Conservation (phyloP, 1,139 yeast species). For the Sugiyamaella paludigena region DNA sequence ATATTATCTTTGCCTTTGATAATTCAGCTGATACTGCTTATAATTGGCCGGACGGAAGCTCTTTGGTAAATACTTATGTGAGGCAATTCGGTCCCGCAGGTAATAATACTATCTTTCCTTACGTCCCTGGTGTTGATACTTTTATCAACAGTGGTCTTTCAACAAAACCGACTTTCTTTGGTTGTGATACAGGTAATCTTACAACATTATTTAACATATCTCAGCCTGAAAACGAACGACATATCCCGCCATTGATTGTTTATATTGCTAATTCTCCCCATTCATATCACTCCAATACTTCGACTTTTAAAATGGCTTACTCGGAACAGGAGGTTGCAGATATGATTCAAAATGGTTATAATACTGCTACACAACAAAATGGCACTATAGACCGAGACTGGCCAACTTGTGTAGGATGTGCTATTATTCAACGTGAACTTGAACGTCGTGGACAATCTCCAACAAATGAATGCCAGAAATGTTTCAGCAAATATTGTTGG, state of each 20-base stretch:
- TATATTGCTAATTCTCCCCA: conserved; percentile 79
- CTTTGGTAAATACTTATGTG: conserved; percentile 54
- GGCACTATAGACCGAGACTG: conserved; percentile 70
- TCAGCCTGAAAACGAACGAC: conserved; percentile 25
- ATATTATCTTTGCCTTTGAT: conserved; percentile 78
- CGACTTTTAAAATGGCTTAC: conserved; percentile 69
- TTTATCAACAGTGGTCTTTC: conserved; percentile 48
- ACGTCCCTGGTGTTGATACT: conserved; percentile 73
- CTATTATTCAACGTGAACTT: conserved; percentile 76
- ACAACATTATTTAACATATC: conserved; percentile 44
- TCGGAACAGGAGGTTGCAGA: conserved; percentile 54
- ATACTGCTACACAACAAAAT: conserved; percentile 68
- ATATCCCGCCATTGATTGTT: conserved; percentile 68
- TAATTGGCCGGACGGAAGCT: conserved; percentile 63
- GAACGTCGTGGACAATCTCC: conserved; percentile 65
- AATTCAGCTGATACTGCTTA: conserved; percentile 74
- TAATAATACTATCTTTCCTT: conserved; percentile 53
- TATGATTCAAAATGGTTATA: conserved; percentile 78
- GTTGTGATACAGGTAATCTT: conserved; percentile 71
- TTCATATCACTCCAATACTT: conserved; percentile 63
- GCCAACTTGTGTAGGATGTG: conserved; percentile 84
- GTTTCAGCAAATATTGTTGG: conserved; percentile 83
- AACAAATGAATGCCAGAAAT: conserved; percentile 67
- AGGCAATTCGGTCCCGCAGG: conserved; percentile 49
- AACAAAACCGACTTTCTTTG: conserved; percentile 67